These are phyloP conservation scores for Podosphaera fusca DNA, from an alignment of 2,329 filamentous ascomycete species.

Conservation along the genomic window DNA sequence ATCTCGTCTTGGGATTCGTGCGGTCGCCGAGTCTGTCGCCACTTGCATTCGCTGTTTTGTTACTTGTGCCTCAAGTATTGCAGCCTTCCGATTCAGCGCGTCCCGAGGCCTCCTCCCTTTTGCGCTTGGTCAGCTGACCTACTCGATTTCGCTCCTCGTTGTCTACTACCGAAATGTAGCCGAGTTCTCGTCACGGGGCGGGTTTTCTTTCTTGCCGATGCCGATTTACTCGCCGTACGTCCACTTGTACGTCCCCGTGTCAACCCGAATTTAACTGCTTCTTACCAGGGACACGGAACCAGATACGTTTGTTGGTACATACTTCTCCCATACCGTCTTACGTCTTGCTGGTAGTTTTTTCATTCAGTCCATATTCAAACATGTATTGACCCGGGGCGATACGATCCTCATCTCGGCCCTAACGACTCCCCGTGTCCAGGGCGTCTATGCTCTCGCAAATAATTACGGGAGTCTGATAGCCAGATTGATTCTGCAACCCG, in stretches of 20 bases:
- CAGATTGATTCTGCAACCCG: slow-evolving; percentile 73
- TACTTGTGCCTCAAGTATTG: slow-evolving; percentile 49
- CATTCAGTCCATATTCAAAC: slow-evolving; percentile 73
- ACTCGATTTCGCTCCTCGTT: slow-evolving; percentile 41
- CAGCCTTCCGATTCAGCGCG: slow-evolving; percentile 26
- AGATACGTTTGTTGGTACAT: slow-evolving; percentile 10
- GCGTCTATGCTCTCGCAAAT: slow-evolving; percentile 75
- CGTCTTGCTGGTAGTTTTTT: slow-evolving; percentile 61
- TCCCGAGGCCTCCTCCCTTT: slow-evolving; percentile 66
- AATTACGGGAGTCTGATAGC: slow-evolving; percentile 86
- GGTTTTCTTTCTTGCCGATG: slow-evolving; percentile 45
- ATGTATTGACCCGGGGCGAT: slow-evolving; percentile 84
- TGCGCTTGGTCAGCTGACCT: slow-evolving; percentile 63
- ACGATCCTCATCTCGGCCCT: slow-evolving; percentile 65
- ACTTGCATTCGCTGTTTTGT: slow-evolving; percentile 54
- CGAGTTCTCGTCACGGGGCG: slow-evolving; percentile 27
- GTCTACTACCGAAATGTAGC: slow-evolving; percentile 47
- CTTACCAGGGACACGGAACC: slow-evolving; percentile 4
- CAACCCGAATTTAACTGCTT: background rate
- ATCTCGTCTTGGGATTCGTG: slow-evolving; percentile 58
- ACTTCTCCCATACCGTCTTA: slow-evolving; percentile 47
- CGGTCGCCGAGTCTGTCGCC: slow-evolving; percentile 60
- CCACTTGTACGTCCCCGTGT: background rate
- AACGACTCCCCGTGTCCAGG: slow-evolving; percentile 58
- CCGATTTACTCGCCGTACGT: slow-evolving; percentile 17